Percentiles rank a stretch among this genome's conserved stretches.
phyloP scores from a whole-genome alignment of 1,284 basidiomycete genomes.

The Gomphus bonarii region DNA sequence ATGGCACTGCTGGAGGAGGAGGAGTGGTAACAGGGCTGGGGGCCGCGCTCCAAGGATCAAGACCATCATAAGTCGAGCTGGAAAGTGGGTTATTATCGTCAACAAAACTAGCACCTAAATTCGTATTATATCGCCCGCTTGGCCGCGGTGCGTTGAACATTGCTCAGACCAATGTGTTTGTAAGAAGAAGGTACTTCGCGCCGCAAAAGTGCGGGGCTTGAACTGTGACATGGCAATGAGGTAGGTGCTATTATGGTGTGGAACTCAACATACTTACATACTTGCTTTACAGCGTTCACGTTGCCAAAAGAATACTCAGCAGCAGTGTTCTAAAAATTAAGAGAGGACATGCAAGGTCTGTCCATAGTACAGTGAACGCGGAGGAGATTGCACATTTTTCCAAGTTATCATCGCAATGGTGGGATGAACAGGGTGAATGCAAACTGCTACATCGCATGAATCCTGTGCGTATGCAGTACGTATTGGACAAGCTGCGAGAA shows the following conservation, averaged over 20 bases:
- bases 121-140: slow-evolving; percentile 50
- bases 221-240: slow-evolving; percentile 6
- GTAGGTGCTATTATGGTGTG: neutral
- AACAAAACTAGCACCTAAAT: slow-evolving; percentile 46
- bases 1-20: slow-evolving; percentile 46
- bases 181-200: neutral
- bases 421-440: slow-evolving; percentile 94
- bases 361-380: slow-evolving; percentile 46
- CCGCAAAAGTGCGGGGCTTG: neutral
- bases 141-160: slow-evolving; percentile 77
- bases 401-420: slow-evolving; percentile 87
- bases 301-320: neutral
- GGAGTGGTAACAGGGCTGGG: slow-evolving; percentile 44
- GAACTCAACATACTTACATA: neutral
- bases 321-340: neutral
- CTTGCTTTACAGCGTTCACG: neutral
- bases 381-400: slow-evolving; percentile 92
- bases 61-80: slow-evolving; percentile 63
- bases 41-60: slow-evolving; percentile 81
- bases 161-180: neutral
- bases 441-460: slow-evolving; percentile 93
- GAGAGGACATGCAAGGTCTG: neutral
- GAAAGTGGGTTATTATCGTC: slow-evolving; percentile 63
- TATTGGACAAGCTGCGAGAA: slow-evolving; percentile 71
- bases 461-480: slow-evolving; percentile 77